Conservation (phyloP, 768 basidiomycete species). For the Rhizopogon vulgaris region DNA sequence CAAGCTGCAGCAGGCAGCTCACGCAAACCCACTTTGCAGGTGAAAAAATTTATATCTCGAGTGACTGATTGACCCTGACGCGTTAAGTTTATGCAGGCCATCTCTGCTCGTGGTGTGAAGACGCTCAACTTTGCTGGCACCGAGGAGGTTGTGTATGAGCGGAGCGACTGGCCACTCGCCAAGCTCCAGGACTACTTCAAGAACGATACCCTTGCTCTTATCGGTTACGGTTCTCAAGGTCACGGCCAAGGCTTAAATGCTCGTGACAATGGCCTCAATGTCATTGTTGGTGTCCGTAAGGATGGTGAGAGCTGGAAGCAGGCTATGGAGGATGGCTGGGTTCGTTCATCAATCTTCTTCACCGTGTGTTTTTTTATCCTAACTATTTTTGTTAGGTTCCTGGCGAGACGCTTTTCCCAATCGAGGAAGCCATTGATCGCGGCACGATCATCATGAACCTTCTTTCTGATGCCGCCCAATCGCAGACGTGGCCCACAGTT, state of each 20-base stretch:
- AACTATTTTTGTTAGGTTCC: conserved; percentile 53
- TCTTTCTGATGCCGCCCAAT: conserved; percentile 98
- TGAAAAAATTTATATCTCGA: conserved; percentile 11
- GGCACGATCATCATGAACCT: conserved; percentile 99
- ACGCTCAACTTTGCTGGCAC: conserved; percentile 96
- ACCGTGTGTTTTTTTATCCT: background rate
- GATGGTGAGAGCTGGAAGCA: conserved; percentile 96
- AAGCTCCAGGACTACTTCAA: conserved; percentile 99
- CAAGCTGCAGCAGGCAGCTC: conserved; percentile 24
- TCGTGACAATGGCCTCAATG: conserved; percentile 97
- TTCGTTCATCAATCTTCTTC: conserved; percentile 26
- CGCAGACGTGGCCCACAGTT: conserved; percentile 85
- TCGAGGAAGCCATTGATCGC: conserved; percentile 92
- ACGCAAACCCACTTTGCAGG: conserved; percentile 31
- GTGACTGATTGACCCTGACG: background rate
- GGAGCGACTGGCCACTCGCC: conserved; percentile 94
- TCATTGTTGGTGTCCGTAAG: conserved; percentile 97
- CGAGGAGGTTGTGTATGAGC: conserved; percentile 91
- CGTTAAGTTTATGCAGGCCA: conserved; percentile 24
- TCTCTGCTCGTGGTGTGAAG: conserved; percentile 73
- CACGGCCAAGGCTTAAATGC: conserved; percentile 99
- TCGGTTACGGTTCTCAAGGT: conserved; percentile 98
- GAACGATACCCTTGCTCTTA: conserved; percentile 97
- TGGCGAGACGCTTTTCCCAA: conserved; percentile 95
- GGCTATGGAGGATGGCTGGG: conserved; percentile 95